Percentiles rank a stretch among this genome's conserved stretches.
These are phyloP conservation scores for Pisolithus tinctorius DNA, from an alignment of 768 basidiomycete genomes.

Conservation along the genomic window DNA sequence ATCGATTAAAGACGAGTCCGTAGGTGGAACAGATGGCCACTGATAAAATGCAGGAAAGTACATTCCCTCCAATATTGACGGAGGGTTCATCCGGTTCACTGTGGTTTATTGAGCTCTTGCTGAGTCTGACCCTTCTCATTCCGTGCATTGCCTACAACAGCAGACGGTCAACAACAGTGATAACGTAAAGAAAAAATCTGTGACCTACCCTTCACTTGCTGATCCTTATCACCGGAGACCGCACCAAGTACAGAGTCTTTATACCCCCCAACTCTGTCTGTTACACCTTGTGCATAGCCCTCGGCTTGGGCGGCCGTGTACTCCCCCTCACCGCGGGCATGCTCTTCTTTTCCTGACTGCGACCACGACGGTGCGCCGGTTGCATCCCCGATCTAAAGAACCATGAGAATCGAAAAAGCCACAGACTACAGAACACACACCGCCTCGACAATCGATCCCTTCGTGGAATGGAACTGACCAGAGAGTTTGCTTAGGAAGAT, in stretches of 20 bases:
- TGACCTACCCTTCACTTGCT: constrained; percentile 40
- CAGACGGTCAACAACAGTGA: not conserved
- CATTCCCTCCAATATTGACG: too few relatives aligned
- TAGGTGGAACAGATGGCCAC: too few relatives aligned
- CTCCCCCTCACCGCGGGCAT: constrained; percentile 41
- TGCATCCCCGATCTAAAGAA: constrained; percentile 33
- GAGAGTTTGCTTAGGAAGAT: constrained; percentile 22
- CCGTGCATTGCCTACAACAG: constrained; percentile 38
- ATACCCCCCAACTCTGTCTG: constrained; percentile 42
- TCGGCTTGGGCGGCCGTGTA: constrained; percentile 42
- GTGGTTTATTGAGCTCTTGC: constrained; percentile 44
- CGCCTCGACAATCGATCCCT: constrained; percentile 29
- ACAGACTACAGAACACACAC: constrained; percentile 14
- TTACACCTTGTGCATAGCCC: constrained; percentile 42
- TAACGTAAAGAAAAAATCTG: rapidly evolving
- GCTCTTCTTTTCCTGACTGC: constrained; percentile 44
- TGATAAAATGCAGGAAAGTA: too few relatives aligned
- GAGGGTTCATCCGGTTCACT: not conserved
- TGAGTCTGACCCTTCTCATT: constrained; percentile 51
- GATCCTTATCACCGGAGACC: constrained; percentile 47
- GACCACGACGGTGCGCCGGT: constrained; percentile 38
- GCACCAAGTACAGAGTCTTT: constrained; percentile 50
- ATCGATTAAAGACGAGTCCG: too few relatives aligned
- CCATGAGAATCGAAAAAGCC: not conserved
- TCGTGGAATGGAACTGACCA: constrained; percentile 32